Base-by-base conservation (phyloP, 768 basidiomycete species). In the Trametes elegans region DNA sequence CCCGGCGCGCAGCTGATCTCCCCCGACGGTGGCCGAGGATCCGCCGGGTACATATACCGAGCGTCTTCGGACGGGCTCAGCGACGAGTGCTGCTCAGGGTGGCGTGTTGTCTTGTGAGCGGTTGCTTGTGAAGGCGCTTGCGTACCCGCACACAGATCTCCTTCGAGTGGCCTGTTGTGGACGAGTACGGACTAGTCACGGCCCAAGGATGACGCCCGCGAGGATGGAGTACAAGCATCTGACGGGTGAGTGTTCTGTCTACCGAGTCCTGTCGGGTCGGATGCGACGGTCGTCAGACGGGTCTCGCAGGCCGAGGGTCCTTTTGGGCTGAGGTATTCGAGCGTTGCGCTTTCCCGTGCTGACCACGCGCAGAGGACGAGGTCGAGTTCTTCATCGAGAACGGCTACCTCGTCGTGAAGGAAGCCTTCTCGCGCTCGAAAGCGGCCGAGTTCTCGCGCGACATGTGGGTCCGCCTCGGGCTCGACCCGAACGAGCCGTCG, bases 321-420 rank as follows among this genome's bases (percentile, higher is more conserved):
- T n/a, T 24, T 11, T 14, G 19, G 5, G 2, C 40, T 23, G 7
- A 21, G 10, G 16, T 19, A 13, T 23, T 23, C 5, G 4, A 4
- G 40, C 9, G 9, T 24, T 10, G 21, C 41, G 8, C 48, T 32
- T 5, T 39, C 24, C 64, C 42, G 23, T 42, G 35, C n/a, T 16
- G 9, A 13, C 26, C 5, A 19, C 41, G 43, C 42, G 50, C 58
- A 78, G 78, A 68, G 31, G 79, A 74, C 49, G 77, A 84, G 56
- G 73, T 79, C 29, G 69, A 78, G 36, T 76, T 79, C 58, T 84
- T 84, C 65, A 70, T 85, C 43, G 74, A 79, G 53, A 68, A 82
- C 50, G 82, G 83, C 6, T 84, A 78, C 55, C 66, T 84, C 39
- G 66, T 79, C 35, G 74, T 84, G 56, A 75, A 76, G 59, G 63